Evolutionary conservation across 1,139 yeast species (phyloP).

Genomic region (Saccharomyces hybrid): DNA sequence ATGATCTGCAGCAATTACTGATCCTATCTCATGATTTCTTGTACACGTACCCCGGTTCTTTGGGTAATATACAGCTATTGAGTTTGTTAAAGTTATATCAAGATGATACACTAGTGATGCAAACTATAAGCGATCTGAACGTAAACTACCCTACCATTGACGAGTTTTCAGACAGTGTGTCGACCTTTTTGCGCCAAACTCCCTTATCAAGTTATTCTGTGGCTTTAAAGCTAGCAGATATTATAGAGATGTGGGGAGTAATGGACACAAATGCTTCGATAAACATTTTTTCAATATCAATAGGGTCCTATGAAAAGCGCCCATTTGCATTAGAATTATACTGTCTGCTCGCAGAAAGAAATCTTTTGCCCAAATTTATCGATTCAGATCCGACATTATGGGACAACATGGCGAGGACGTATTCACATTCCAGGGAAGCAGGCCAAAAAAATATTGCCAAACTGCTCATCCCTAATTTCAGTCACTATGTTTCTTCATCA

Average conservation of each 20-base stretch:
- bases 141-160: neutral
- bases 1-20: slow-evolving; percentile 4
- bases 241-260: neutral
- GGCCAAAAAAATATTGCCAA: neutral
- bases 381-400: neutral
- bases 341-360: slow-evolving; percentile 10
- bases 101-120: slow-evolving; percentile 10
- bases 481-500: neutral
- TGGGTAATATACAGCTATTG: slow-evolving; percentile 13
- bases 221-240: neutral
- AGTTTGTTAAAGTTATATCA: slow-evolving; percentile 7
- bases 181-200: neutral
- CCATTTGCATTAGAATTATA: neutral
- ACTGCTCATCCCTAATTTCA: neutral
- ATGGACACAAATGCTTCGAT: neutral
- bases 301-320: slow-evolving; percentile 1
- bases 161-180: neutral
- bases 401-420: neutral
- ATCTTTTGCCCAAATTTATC: neutral
- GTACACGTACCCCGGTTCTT: slow-evolving; percentile 4
- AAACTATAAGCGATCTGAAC: slow-evolving; percentile 9
- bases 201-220: neutral
- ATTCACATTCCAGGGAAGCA: neutral
- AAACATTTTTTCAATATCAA: neutral
- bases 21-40: slow-evolving; percentile 4